A percentile compares a stretch with the other conserved stretches of the same genome.
phyloP scores from a whole-genome alignment of 495 filamentous ascomycete species.

The Xylaria longipes region DNA sequence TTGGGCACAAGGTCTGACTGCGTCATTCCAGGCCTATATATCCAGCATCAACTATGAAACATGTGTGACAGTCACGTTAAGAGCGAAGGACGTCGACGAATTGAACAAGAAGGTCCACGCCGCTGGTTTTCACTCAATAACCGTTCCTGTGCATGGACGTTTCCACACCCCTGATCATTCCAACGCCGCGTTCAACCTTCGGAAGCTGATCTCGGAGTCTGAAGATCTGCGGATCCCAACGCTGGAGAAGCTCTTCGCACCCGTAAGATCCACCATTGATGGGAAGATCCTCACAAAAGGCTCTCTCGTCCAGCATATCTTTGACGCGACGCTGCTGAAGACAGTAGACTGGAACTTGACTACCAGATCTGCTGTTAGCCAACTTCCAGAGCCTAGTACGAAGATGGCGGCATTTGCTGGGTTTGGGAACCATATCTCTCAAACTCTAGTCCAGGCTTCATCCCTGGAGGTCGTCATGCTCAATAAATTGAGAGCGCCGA shows the following conservation, averaged over 20 bases:
- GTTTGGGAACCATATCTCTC: constrained; percentile 10
- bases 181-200: no score
- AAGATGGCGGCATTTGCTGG: constrained; percentile 6
- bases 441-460: constrained; percentile 6
- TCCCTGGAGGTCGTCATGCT: no score
- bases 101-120: not conserved
- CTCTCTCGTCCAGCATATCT: constrained; percentile 4
- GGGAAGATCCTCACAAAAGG: no score
- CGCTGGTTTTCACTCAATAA: not conserved
- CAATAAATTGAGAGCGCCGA: no score
- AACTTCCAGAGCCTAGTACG: not conserved
- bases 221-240: no score
- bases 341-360: constrained; percentile 8
- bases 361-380: not conserved
- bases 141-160: constrained; percentile 10
- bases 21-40: constrained; percentile 42
- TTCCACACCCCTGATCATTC: no score
- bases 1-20: no score
- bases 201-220: no score
- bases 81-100: constrained; percentile 22
- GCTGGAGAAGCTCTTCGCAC: no score
- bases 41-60: constrained; percentile 34
- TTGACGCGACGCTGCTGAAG: constrained; percentile 12
- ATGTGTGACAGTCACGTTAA: constrained; percentile 32
- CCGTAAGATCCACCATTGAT: constrained; percentile 29